Conservation (phyloP, 2,329 filamentous ascomycete species). For the Colletotrichum incanum region DNA sequence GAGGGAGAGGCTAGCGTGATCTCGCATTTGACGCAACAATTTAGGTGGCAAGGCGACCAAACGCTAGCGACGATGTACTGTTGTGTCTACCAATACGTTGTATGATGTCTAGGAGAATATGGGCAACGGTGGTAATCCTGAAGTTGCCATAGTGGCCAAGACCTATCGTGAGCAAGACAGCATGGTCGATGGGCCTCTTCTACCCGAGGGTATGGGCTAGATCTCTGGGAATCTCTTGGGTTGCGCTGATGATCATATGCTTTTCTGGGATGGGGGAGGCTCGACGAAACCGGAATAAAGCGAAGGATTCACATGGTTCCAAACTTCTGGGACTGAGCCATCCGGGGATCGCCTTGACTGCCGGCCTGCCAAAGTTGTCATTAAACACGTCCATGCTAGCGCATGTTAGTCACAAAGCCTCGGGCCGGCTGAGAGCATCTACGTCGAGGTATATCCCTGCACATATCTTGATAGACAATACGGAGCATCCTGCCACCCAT, state of each 20-base stretch:
- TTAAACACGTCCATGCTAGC: not conserved
- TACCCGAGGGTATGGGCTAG: not conserved
- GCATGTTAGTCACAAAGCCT: not conserved
- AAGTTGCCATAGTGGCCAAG: not conserved
- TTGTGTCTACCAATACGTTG: not conserved
- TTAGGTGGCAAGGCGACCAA: too few relatives aligned
- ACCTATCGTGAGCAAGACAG: too few relatives aligned
- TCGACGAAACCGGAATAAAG: too few relatives aligned
- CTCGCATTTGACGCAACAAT: too few relatives aligned
- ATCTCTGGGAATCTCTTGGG: conserved; percentile 3
- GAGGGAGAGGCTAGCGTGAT: not conserved
- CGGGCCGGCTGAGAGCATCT: not conserved
- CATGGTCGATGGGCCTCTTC: not conserved
- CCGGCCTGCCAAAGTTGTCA: not conserved
- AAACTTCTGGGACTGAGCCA: not conserved
- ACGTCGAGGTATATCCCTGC: not conserved
- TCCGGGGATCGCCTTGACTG: not conserved
- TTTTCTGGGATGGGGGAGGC: not conserved
- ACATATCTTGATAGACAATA: not conserved
- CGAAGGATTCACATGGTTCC: not conserved
- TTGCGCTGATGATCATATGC: conserved; percentile 16
- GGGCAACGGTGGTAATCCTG: not conserved
- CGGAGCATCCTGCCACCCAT: not conserved
- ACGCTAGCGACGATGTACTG: not conserved
- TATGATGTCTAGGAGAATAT: not conserved